phyloP scores from a whole-genome alignment of 2,329 filamentous ascomycete species.

The Lojkania enalia region DNA sequence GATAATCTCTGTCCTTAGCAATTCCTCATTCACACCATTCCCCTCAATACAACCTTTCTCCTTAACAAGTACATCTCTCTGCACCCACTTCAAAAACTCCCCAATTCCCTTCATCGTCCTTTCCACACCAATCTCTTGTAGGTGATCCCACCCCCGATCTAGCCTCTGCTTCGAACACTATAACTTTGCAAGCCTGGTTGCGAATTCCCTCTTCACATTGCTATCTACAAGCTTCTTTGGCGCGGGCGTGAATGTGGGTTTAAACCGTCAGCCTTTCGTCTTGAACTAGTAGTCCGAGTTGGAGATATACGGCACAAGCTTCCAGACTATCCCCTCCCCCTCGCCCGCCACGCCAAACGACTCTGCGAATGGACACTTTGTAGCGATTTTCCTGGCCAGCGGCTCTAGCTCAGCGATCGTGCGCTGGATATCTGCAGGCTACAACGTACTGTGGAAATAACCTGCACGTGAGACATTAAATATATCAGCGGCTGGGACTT shows the following conservation, averaged over 20 bases:
- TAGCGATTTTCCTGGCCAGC: slow-evolving; percentile 24
- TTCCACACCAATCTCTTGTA: slow-evolving; percentile 21
- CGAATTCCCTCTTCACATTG: slow-evolving; percentile 17
- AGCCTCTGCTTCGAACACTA: slow-evolving; percentile 29
- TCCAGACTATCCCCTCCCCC: slow-evolving; percentile 36
- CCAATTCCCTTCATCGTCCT: slow-evolving; percentile 20
- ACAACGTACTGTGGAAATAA: slow-evolving; percentile 19
- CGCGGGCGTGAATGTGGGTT: slow-evolving; percentile 24
- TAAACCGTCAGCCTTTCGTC: slow-evolving; percentile 32
- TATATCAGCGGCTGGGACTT: slow-evolving; percentile 22
- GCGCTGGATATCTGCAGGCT: slow-evolving; percentile 16
- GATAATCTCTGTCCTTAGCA: slow-evolving; percentile 26
- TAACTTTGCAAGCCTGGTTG: slow-evolving; percentile 14
- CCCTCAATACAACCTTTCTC: slow-evolving; percentile 26
- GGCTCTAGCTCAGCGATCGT: slow-evolving; percentile 18
- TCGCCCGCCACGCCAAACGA: slow-evolving; percentile 24
- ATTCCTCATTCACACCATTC: slow-evolving; percentile 19
- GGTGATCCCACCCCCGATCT: slow-evolving; percentile 32
- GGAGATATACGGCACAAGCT: slow-evolving; percentile 18
- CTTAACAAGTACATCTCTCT: slow-evolving; percentile 26
- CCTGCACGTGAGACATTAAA: slow-evolving; percentile 30
- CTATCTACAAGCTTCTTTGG: slow-evolving; percentile 17
- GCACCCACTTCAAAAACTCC: slow-evolving; percentile 30
- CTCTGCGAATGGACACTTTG: slow-evolving; percentile 27
- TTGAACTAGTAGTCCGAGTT: slow-evolving; percentile 31